Evolutionary conservation across 192 early-diverging fungal genomes (phyloP).

Genomic region (Podila clonocystis): DNA sequence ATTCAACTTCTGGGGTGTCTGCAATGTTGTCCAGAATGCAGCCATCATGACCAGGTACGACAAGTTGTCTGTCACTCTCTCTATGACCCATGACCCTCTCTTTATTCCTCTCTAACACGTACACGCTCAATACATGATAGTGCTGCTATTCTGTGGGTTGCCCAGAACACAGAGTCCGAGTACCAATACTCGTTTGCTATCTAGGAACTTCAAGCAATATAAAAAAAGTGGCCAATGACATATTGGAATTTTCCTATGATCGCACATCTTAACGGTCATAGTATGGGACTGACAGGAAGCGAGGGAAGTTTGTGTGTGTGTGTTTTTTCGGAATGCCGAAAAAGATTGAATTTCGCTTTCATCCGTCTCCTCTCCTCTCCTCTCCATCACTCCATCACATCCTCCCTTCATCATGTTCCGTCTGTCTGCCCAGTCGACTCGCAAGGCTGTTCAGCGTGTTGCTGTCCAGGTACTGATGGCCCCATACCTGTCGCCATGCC

Average conservation of each 20-base stretch:
- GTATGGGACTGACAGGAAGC: too few relatives aligned
- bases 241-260: not conserved
- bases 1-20: conserved; percentile 45
- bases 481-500: not conserved
- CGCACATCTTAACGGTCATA: not conserved
- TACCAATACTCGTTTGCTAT: conserved; percentile 51
- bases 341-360: not conserved
- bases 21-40: conserved; percentile 43
- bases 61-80: not conserved
- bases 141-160: conserved; percentile 49
- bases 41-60: conserved; percentile 37
- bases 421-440: conserved; percentile 46
- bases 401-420: conserved; percentile 42
- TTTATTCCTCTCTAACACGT: not conserved
- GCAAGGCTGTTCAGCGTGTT: conserved; percentile 53
- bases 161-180: conserved; percentile 49
- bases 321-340: conserved; percentile 1
- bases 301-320: too few relatives aligned
- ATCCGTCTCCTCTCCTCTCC: not conserved
- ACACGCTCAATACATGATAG: not conserved
- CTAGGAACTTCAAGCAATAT: conserved; percentile 12
- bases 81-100: not conserved
- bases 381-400: conserved; percentile 1
- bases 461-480: conserved; percentile 45
- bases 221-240: too few relatives aligned